These are phyloP conservation scores for Byssothecium circinans DNA, from an alignment of 2,329 filamentous ascomycete genomes.

Conservation along the genomic window DNA sequence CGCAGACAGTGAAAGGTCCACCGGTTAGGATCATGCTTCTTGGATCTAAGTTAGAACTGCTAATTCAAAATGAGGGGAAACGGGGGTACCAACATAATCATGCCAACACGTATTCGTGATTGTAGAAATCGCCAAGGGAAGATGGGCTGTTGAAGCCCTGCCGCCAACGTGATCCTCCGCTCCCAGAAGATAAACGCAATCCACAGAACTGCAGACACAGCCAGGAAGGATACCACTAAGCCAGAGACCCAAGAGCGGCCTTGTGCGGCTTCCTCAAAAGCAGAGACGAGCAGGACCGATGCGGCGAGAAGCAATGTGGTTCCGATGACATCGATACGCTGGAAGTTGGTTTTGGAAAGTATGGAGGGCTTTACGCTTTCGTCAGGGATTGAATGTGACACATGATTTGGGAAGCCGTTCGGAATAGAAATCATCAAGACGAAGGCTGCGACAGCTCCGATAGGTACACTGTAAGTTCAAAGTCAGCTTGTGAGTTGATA, in stretches of 20 bases:
- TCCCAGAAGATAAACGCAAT: constrained; percentile 7
- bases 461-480: no score
- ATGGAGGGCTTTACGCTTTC: no score
- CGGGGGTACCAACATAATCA: constrained; percentile 5
- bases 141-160: constrained; percentile 1
- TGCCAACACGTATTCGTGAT: constrained; percentile 6
- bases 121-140: constrained; percentile 12
- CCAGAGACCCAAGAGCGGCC: constrained; percentile 5
- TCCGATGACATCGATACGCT: constrained; percentile 7
- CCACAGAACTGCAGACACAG: neutral
- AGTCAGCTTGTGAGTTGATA: no score
- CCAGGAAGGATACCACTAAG: neutral
- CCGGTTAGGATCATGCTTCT: constrained; percentile 11
- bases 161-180: neutral
- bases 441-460: no score
- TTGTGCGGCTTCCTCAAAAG: constrained; percentile 10
- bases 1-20: constrained; percentile 5
- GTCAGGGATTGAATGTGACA: no score
- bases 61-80: neutral
- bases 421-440: no score
- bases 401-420: no score
- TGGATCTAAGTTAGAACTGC: neutral
- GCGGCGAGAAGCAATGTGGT: constrained; percentile 1
- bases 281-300: constrained; percentile 7
- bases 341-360: no score